Base-by-base conservation (phyloP, 2,329 filamentous ascomycete genomes). In the Davidsoniella australis region DNA sequence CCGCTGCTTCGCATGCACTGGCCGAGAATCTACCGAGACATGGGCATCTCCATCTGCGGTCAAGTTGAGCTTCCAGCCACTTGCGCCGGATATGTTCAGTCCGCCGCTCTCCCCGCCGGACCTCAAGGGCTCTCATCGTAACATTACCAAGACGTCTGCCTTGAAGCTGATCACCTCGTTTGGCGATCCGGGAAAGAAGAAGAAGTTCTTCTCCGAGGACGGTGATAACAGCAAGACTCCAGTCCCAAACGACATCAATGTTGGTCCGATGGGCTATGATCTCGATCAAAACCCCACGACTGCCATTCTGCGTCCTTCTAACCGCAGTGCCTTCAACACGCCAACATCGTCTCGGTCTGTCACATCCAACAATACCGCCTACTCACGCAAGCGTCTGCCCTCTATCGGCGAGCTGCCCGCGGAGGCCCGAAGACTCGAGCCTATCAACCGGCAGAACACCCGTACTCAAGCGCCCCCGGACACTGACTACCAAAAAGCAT, bases 81-180 rank as follows among this genome's bases (percentile, higher is more conserved):
- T 75, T 49, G 64, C 65, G 23, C 63, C 78, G 18, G 71, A 66
- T 52, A 74, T 80, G 36, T 63, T 84, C 5, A 82, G 84, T 59
- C 78, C 82, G 14, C 75, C 83, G 2, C 62, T 85, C n/a, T 88
- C 84, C 1, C 82, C 84, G 7, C 83, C 83, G 0, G 73, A 72
- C 53, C 70, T 20, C 23, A 36, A 68, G 53, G 74, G 75, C 2
- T 73, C 76, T 48, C 70, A 75, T 60, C 67, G 73, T 55, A 73
- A 73, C 65, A 77, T 85, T 47, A 78, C 80, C 10, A 93, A 93
- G 66, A 80, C 82, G 24, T 85, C 86, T 8, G 78, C 89, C 0
- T 68, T 96, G 53, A 94, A 93, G 62, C 74, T 96, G 2, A 93
- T 96, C 58, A 96, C 91, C 0, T 81, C 83, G 0, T 96, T 98